Conservation (phyloP, 148 eudicot species). For the Limonium bicolor region DNA sequence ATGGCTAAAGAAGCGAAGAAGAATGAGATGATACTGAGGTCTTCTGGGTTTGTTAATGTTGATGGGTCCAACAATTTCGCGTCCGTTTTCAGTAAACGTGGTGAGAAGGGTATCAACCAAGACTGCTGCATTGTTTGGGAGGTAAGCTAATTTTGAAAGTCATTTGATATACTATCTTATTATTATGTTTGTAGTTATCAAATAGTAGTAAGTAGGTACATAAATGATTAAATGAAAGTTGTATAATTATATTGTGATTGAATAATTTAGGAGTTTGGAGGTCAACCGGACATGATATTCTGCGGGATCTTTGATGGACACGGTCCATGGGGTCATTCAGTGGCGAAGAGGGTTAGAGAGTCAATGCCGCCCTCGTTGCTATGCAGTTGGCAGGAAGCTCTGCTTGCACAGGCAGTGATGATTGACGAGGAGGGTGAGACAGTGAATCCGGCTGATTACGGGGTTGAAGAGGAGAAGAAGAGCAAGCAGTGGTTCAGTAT, state of each 20-base stretch:
- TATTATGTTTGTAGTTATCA: no score
- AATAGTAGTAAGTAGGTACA: no score
- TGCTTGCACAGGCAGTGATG: conserved; percentile 18
- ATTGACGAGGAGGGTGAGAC: conserved; percentile 11
- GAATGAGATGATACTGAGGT: conserved; percentile 1
- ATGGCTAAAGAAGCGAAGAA: conserved; percentile 1
- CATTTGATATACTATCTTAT: no score
- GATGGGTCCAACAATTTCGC: conserved; percentile 1
- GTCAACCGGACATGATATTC: conserved; percentile 61
- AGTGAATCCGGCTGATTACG: conserved; percentile 19
- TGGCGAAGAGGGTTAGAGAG: conserved; percentile 55
- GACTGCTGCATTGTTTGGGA: conserved; percentile 5
- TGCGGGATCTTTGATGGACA: conserved; percentile 96
- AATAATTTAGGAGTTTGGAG: conserved; percentile 48
- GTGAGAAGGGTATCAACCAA: conserved; percentile 1
- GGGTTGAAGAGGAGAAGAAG: not conserved
- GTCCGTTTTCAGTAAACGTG: not conserved
- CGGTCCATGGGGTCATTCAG: conserved; percentile 90
- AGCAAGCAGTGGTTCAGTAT: conserved; percentile 6
- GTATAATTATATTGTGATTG: not conserved
- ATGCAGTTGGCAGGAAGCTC: conserved; percentile 51
- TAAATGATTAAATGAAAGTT: no score
- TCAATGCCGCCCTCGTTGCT: conserved; percentile 56
- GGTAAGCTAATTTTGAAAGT: not conserved
- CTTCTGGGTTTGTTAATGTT: not conserved